Conservation (phyloP, 345 rosid species). For the Viola odorata region DNA sequence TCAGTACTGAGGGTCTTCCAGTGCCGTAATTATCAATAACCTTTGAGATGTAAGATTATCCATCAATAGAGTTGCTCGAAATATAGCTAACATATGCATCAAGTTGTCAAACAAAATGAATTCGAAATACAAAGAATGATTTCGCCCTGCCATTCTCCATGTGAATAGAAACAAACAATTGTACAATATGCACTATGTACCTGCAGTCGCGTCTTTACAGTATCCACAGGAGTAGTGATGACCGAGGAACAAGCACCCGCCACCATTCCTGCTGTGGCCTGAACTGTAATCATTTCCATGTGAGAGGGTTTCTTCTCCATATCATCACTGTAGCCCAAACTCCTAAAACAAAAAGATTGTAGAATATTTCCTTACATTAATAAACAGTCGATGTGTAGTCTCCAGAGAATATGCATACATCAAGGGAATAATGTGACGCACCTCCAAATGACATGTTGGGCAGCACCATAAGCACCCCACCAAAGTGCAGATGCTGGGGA, state of each 20-base stretch:
- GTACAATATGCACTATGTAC: no score
- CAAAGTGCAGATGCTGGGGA: slow-evolving; percentile 62
- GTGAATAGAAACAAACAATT: no score
- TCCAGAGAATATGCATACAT: no score
- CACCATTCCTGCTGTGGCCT: slow-evolving; percentile 50
- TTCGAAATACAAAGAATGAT: no score
- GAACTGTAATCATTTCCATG: slow-evolving; percentile 47
- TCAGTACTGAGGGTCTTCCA: slow-evolving; percentile 58
- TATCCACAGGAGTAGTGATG: slow-evolving; percentile 63
- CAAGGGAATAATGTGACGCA: no score
- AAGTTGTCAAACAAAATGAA: no score
- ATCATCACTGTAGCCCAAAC: slow-evolving; percentile 44
- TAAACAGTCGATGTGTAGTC: no score
- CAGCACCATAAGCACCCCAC: slow-evolving; percentile 62
- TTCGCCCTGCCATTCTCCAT: no score
- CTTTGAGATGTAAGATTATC: slow-evolving; percentile 18
- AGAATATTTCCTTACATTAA: no score
- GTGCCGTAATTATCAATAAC: slow-evolving; percentile 51
- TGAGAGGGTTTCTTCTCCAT: slow-evolving; percentile 50
- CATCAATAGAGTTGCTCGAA: background rate
- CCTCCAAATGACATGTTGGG: slow-evolving; percentile 62
- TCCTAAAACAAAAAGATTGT: no score
- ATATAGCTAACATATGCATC: no score
- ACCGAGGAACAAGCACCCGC: slow-evolving; percentile 62
- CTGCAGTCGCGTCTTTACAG: slow-evolving; percentile 63